These are phyloP conservation scores for Diphasiastrum complanatum DNA, from an alignment of 83 land plant species.

Conservation along the genomic window DNA sequence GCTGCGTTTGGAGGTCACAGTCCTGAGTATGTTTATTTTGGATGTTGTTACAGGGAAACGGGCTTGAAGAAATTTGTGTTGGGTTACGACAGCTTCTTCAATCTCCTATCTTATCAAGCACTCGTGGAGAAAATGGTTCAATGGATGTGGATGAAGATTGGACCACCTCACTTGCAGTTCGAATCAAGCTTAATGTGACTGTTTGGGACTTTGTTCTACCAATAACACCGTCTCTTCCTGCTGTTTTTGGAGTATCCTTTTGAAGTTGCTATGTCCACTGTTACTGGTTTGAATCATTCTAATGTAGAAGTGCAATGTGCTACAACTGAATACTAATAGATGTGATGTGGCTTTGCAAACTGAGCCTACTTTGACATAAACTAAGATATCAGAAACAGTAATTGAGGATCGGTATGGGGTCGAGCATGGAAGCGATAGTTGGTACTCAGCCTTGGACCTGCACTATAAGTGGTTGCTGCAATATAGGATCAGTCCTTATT, in stretches of 20 bases:
- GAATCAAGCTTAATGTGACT: constrained; percentile 66
- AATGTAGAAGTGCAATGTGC: too few relatives aligned
- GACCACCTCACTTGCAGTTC: constrained; percentile 37
- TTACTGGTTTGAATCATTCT: too few relatives aligned
- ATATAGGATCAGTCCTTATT: constrained; percentile 89
- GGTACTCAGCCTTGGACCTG: constrained; percentile 80
- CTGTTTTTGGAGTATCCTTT: constrained; percentile 94
- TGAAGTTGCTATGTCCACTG: constrained; percentile 14
- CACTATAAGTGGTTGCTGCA: constrained; percentile 91
- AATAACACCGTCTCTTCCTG: constrained; percentile 86
- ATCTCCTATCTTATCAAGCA: constrained; percentile 45
- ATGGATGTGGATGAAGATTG: constrained; percentile 90
- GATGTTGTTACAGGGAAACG: constrained; percentile 45
- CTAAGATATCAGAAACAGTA: constrained; percentile 91
- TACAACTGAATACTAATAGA: too few relatives aligned
- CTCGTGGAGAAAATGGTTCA: constrained; percentile 42
- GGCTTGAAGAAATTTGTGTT: constrained; percentile 43
- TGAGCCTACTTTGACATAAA: too few relatives aligned
- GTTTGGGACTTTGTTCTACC: constrained; percentile 92
- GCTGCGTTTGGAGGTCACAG: too few relatives aligned
- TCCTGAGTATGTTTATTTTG: constrained; percentile 7
- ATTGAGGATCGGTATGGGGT: constrained; percentile 89
- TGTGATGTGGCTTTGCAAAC: too few relatives aligned
- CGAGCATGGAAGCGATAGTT: constrained; percentile 78
- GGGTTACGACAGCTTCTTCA: constrained; percentile 52